A percentile compares a stretch with the other conserved stretches of the same genome.
Evolutionary conservation across 225 moss, liverwort and hornwort genomes (phyloP).

Genomic region (Straminergon stramineum): DNA sequence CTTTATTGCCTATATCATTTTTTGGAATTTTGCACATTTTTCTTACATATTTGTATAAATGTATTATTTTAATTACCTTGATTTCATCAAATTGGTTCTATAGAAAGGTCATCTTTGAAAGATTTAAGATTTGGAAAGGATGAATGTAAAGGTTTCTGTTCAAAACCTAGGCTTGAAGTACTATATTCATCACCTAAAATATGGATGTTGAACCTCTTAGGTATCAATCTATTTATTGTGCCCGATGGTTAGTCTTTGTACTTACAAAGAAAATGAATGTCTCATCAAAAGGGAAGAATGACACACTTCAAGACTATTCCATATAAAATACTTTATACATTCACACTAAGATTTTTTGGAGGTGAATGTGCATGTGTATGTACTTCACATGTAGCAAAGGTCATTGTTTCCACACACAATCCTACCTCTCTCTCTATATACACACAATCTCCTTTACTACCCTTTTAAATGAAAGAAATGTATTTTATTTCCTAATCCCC

Average conservation of each 20-base stretch:
- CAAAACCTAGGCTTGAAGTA: background rate
- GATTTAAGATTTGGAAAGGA: background rate
- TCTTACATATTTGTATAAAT: background rate
- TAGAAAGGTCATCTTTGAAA: background rate
- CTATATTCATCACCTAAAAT: background rate
- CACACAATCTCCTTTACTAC: background rate
- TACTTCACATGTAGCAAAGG: background rate
- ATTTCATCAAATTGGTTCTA: background rate
- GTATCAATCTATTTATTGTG: background rate
- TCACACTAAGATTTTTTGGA: background rate
- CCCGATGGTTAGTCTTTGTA: fast-evolving
- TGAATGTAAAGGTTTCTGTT: background rate
- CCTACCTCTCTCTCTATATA: fast-evolving
- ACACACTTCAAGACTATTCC: background rate
- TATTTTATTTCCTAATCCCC: background rate
- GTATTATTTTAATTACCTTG: background rate
- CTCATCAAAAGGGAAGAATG: background rate
- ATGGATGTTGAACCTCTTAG: background rate
- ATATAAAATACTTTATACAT: background rate
- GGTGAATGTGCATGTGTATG: background rate
- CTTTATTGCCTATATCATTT: background rate
- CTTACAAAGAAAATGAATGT: background rate
- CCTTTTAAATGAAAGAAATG: background rate
- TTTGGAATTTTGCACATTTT: background rate
- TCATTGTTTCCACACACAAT: background rate